phyloP scores from a whole-genome alignment of 192 early-diverging fungal genomes.

The Backusella luteola region DNA sequence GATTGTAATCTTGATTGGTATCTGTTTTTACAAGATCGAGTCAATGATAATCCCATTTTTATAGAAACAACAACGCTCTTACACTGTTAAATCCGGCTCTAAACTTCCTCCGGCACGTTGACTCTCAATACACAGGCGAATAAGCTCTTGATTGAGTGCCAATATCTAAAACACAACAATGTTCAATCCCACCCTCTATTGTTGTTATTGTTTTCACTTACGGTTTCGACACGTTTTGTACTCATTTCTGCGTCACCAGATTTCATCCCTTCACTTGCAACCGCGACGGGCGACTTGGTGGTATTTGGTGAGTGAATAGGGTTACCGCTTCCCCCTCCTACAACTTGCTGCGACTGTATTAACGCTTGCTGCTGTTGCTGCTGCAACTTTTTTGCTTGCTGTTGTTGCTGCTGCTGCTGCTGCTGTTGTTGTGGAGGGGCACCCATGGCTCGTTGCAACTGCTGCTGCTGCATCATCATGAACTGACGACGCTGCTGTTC shows the following conservation, averaged over 20 bases:
- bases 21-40: constrained; percentile 6
- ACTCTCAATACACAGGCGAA: constrained; percentile 30
- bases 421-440: constrained; percentile 12
- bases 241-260: neutral
- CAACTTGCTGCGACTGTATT: neutral
- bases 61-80: neutral
- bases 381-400: constrained; percentile 6
- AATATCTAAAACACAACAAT: constrained; percentile 18
- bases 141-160: constrained; percentile 34
- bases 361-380: neutral
- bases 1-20: constrained; percentile 37
- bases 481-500: constrained; percentile 17
- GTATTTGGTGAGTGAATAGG: neutral
- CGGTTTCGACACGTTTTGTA: constrained; percentile 30
- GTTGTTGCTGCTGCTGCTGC: neutral
- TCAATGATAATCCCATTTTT: neutral
- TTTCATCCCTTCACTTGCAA: neutral
- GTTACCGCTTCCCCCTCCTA: constrained; percentile 4
- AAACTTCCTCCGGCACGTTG: constrained; percentile 8
- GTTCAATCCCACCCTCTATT: neutral
- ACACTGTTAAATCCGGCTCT: constrained; percentile 28
- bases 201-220: neutral
- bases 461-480: constrained; percentile 27
- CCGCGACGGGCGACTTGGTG: neutral
- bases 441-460: neutral